Evolutionary conservation across 148 eudicot genomes (phyloP), one percentile per base, ranked within the genome.

Genomic region (Pharnaceum exiguum): DNA sequence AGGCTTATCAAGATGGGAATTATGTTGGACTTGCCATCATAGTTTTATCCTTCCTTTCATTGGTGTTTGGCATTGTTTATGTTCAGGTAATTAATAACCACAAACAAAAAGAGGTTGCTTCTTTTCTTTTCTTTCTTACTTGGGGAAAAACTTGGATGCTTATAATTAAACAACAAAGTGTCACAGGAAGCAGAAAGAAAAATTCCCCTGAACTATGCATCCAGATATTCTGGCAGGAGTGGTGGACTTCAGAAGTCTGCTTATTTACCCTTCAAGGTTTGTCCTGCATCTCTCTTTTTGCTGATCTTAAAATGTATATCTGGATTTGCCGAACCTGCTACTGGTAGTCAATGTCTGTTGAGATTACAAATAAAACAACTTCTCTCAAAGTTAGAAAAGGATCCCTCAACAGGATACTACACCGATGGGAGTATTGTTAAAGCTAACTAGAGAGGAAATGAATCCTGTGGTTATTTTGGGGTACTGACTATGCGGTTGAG

Each of bases 171-270:
- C 53, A 37, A 30, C 60, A 62, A 76, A 79, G 66, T 42, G 62
- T 86, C 68, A 58, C 85, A 94, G 99, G 99, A 94, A 80, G 99
- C 99, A 39, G 99, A 94, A 76, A 83, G 99, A 79, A 94, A 89
- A 80, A 94, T 94, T 56, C 99, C 99, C 18, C 60, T 94, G 37
- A 94, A 94, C 77, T 94, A 94, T 84, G 99, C 99, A 29, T 94
- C 99, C 26, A 83, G 96, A 71, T 94, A 79, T 69, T 61, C 85
- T 33, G 76, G 99, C 47, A 79, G 74, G 72, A 67, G 80, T 48
- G 96, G 90, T 30, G 99, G 96, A 62, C 84, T 82, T 63, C 83
- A 85, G 52, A 86, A 79, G 75, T 89, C 99, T 65, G 99, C 96
- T 30, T 94, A 94, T 71, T 69, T 94, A 32, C 99, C 99, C 39